Evolutionary conservation across 2,329 filamentous ascomycete species (phyloP).

Genomic region (Fusarium sp.): DNA sequence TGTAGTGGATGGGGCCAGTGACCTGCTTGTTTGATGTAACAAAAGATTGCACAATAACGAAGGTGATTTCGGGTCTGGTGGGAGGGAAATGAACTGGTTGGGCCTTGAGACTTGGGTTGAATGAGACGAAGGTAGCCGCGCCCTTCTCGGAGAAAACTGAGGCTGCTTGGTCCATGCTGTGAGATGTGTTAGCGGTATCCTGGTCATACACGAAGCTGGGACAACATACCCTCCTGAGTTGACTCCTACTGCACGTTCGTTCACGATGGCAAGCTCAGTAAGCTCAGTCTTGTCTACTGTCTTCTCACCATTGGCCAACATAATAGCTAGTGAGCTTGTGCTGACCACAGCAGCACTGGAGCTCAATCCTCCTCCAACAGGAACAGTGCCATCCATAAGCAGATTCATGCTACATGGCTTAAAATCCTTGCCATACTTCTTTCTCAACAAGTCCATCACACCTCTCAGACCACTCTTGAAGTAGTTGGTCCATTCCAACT

Average conservation of each 20-base stretch:
- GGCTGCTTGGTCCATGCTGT: constrained; percentile 94
- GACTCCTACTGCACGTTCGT: constrained; percentile 92
- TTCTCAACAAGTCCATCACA: constrained; percentile 80
- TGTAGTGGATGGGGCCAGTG: constrained; percentile 94
- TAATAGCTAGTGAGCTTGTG: constrained; percentile 86
- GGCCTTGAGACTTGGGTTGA: constrained; percentile 81
- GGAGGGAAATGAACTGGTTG: constrained; percentile 84
- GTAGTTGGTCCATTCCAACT: constrained; percentile 98
- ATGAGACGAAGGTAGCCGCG: constrained; percentile 89
- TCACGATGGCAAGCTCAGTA: constrained; percentile 92
- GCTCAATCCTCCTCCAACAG: constrained; percentile 89
- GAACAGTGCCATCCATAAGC: constrained; percentile 90
- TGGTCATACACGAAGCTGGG: not conserved
- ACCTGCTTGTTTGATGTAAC: constrained; percentile 95
- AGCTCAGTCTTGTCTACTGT: constrained; percentile 90
- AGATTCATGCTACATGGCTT: constrained; percentile 82
- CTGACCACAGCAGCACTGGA: constrained; percentile 96
- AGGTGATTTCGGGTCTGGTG: constrained; percentile 84
- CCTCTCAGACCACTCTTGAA: constrained; percentile 93
- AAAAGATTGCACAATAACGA: constrained; percentile 94
- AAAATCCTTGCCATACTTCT: constrained; percentile 71
- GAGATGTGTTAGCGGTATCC: constrained; percentile 28
- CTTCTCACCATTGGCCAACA: constrained; percentile 84
- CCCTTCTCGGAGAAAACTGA: constrained; percentile 92
- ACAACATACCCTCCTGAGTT: constrained; percentile 86